phyloP scores from a whole-genome alignment of 345 rosid genomes.

The Acer negundo region DNA sequence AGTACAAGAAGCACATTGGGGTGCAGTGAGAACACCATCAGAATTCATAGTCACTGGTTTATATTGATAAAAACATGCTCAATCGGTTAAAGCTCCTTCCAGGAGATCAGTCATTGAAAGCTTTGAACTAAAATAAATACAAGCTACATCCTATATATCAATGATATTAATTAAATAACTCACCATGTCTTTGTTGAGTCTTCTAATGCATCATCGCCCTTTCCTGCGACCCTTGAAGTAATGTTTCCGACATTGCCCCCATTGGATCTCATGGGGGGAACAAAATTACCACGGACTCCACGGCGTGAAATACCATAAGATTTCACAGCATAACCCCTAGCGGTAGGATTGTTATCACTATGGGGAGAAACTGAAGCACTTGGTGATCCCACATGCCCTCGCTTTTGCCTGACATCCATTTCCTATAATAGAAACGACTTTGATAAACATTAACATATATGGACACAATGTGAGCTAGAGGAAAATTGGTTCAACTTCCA shows the following conservation, averaged over 20 bases:
- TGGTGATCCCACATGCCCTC: conserved; percentile 69
- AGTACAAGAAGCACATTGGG: neutral
- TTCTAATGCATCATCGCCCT: conserved; percentile 75
- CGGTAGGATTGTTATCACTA: conserved; percentile 44
- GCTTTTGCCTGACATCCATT: conserved; percentile 73
- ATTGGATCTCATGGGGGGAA: conserved; percentile 83
- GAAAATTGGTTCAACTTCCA: conserved; percentile 6
- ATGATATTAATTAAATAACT: conserved; percentile 21
- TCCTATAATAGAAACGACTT: conserved; percentile 48
- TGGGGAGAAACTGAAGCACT: conserved; percentile 62
- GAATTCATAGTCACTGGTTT: neutral
- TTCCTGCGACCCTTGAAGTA: conserved; percentile 68
- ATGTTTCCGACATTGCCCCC: conserved; percentile 63
- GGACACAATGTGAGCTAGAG: conserved; percentile 13
- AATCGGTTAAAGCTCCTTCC: conserved; percentile 18
- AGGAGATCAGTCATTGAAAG: neutral
- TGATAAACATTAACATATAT: conserved; percentile 24
- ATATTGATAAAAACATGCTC: neutral
- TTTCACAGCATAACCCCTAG: conserved; percentile 62
- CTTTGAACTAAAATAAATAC: neutral
- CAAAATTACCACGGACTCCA: conserved; percentile 80
- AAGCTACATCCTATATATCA: conserved; percentile 1
- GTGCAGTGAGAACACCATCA: neutral
- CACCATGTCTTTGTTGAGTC: conserved; percentile 90
- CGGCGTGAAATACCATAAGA: conserved; percentile 64